Evolutionary conservation across 305 asterid species (phyloP), one percentile per base, ranked within the genome.

Genomic region (Fraxinus xanthoxyloides): DNA sequence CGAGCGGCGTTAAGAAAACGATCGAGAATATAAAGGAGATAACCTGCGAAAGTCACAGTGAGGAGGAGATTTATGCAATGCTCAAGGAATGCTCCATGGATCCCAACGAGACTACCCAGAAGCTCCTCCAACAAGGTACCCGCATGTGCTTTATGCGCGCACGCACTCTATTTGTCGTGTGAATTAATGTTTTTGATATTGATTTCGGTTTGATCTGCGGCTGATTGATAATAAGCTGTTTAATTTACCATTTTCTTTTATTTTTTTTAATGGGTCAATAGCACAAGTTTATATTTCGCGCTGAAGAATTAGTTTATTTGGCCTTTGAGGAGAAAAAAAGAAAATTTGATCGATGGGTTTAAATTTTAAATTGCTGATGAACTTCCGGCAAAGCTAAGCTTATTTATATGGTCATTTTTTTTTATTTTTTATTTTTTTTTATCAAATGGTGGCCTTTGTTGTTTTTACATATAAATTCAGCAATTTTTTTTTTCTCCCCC

Each of bases 21-120:
- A 94, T 95, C 91, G 93, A 89, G 86, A 87, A 91, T 85, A 92
- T 95, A 31, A 93, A 92, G 89, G 99, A 95, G 91, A 89, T 92
- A 89, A 90, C 97, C 51, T 94, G 98, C 10, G 89, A 85, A 77
- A 94, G 86, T 81, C 98, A 94, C 90, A 87, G 91, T 80, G 99
- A 93, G 0, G 98, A 95, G 80, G 99, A 95, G 88, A 92, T 95
- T 86, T 94, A 95, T 86, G 92, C 98, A 87, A 91, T 87, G 97
- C 98, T 95, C 36, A 90, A 89, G 88, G 99, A 95, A 59, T 95
- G 98, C 79, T 86, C 92, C 72, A 95, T 95, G 99, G 99, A 95
- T 94, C 99, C 99, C 87, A 94, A 95, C 87, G 99, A 95, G 31
- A 89, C 99, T 81, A 21, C 92, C 67, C 94, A 92, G 88, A 94